Conservation (phyloP, 371 early-diverging fungal species). For the Nematocida ironsii region DNA sequence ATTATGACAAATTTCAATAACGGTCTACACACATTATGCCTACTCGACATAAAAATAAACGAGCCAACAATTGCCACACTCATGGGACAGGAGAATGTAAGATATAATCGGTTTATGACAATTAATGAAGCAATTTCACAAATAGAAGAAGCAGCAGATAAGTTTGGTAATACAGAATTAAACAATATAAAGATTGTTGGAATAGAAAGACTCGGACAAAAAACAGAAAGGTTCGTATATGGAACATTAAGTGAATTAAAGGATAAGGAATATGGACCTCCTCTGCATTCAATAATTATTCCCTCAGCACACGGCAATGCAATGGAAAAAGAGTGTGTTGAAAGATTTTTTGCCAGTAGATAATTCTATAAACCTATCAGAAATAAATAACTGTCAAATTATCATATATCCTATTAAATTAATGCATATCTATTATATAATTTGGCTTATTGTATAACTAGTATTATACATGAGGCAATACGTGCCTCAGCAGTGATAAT, state of each 20-base stretch:
- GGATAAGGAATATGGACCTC: constrained; percentile 77
- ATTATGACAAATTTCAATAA: constrained; percentile 78
- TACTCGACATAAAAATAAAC: constrained; percentile 96
- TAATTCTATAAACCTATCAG: neutral
- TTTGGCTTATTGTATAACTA: too few species aligned
- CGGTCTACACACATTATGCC: constrained; percentile 89
- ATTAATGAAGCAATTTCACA: constrained; percentile 85
- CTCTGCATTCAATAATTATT: constrained; percentile 90
- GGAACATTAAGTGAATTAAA: constrained; percentile 81
- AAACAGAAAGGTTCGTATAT: constrained; percentile 77
- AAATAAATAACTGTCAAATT: too few species aligned
- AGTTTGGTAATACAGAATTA: constrained; percentile 60
- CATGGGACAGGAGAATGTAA: constrained; percentile 31
- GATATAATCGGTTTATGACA: constrained; percentile 81
- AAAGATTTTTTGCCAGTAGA: constrained; percentile 42
- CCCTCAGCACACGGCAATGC: constrained; percentile 82
- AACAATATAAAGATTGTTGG: constrained; percentile 81
- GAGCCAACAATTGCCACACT: constrained; percentile 81
- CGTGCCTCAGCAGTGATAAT: too few species aligned
- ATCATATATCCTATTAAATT: too few species aligned
- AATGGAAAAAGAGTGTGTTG: constrained; percentile 76
- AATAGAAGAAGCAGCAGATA: constrained; percentile 79
- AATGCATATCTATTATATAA: too few species aligned
- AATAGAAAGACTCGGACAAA: constrained; percentile 82
- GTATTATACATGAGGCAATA: too few species aligned